Base-by-base conservation (phyloP, 805 yeast species). In the Spencermartinsiella europaea region DNA sequence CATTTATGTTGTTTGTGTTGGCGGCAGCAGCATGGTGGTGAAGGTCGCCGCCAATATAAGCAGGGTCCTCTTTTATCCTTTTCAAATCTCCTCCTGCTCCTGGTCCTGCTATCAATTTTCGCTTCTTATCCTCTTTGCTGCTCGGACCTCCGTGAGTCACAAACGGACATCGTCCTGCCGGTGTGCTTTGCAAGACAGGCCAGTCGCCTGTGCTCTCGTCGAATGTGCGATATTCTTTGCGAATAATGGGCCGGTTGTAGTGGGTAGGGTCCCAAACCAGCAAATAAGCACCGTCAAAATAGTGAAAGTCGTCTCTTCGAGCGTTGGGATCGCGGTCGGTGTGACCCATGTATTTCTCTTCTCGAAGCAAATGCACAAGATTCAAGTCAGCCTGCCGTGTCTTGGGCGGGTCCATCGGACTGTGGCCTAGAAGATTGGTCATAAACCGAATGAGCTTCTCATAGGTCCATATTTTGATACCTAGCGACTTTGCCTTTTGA, bases 281-380 rank as follows among this genome's bases (percentile, higher is more conserved):
- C 21, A 88, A 69, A 64, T 81, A 88, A 4, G 82, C 79, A 34
- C 82, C 80, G 42, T 80, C 81, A 64, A 93, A 86, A 62, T 85
- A 85, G 59, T 83, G 81, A 58, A 84, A 77, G 61, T 91, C 96
- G 56, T 86, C 95, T 47, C 96, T 72, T 54, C 76, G 80, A 1
- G 95, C 93, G 51, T 73, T 76, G 10, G 95, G 93, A 62, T 90
- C 96, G 54, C 95, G 77, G 63, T 90, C 97, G 33, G 83, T 76
- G 0, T 95, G 85, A 10, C 96, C 97, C 62, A 79, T 81, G 12
- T 86, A 66, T 58, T 86, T 86, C 61, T 93, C 99, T 59, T 87
- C 89, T 52, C 81, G 80, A 56, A 91, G 73, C 52, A 91, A 71
- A 41, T 82, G 77, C 2, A 83, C 75, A 40, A 83, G 66, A 8